phyloP scores from a whole-genome alignment of 148 eudicot species.

The Rhododendron simsii region DNA sequence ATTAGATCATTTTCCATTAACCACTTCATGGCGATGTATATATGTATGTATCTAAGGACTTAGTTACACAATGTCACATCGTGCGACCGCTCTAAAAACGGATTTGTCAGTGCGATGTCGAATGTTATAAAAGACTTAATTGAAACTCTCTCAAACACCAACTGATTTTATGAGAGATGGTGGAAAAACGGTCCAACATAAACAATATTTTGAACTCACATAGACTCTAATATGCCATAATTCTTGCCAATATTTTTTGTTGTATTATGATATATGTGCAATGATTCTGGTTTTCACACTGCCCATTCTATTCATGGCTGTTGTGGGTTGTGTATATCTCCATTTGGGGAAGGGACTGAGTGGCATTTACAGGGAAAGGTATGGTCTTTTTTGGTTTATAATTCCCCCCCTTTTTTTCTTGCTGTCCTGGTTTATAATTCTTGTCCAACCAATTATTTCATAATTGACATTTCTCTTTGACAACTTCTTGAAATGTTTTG shows the following conservation, averaged over 20 bases:
- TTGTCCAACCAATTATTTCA: background rate
- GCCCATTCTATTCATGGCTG: slow-evolving; percentile 47
- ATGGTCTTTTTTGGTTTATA: background rate
- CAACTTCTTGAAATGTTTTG: background rate
- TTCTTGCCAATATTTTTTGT: background rate
- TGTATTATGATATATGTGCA: slow-evolving; percentile 21
- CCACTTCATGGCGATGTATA: background rate
- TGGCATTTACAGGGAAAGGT: slow-evolving; percentile 23
- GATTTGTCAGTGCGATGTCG: too few relatives aligned
- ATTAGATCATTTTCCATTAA: background rate
- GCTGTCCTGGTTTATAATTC: background rate
- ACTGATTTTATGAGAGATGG: too few relatives aligned
- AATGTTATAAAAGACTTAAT: too few relatives aligned
- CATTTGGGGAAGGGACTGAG: slow-evolving; percentile 37
- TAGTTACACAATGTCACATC: too few relatives aligned
- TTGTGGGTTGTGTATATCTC: slow-evolving; percentile 41
- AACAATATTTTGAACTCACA: background rate
- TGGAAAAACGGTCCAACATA: too few relatives aligned
- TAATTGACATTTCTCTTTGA: background rate
- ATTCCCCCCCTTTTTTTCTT: background rate
- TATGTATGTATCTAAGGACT: too few relatives aligned
- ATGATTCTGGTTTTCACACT: slow-evolving; percentile 38
- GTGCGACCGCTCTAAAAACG: too few relatives aligned
- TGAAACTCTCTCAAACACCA: too few relatives aligned
- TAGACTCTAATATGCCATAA: too few relatives aligned